Conservation (phyloP, 805 yeast species). For the Nakazawaea ishiwadae region DNA sequence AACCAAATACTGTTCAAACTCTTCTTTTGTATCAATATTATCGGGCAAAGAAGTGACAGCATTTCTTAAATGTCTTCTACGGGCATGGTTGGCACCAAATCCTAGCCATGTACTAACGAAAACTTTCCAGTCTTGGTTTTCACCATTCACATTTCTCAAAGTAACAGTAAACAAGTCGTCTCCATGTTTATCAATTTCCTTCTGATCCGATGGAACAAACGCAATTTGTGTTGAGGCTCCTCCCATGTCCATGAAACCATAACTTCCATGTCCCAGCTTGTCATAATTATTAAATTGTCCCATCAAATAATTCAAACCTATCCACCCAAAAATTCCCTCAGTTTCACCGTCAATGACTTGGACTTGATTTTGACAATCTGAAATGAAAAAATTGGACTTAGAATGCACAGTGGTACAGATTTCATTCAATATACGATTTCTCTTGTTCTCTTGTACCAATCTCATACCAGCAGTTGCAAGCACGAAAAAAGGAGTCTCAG, state of each 20-base stretch:
- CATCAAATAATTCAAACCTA: conserved; percentile 80
- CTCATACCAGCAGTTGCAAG: conserved; percentile 98
- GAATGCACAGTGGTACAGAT: conserved; percentile 55
- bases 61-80: conserved; percentile 62
- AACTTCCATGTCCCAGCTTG: conserved; percentile 35
- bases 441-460: conserved; percentile 52
- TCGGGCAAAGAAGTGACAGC: conserved; percentile 43
- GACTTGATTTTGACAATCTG: conserved; percentile 65
- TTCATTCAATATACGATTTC: conserved; percentile 46
- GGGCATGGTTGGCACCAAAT: conserved; percentile 94
- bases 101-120: conserved; percentile 98
- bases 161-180: conserved; percentile 70
- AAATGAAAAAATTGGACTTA: conserved; percentile 51
- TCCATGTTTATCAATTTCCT: conserved; percentile 58
- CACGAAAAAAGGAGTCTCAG: conserved; percentile 80
- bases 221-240: conserved; percentile 98
- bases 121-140: conserved; percentile 69
- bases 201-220: conserved; percentile 67
- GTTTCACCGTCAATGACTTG: conserved; percentile 90
- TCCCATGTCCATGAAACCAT: conserved; percentile 98
- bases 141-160: conserved; percentile 68
- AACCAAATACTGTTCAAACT: conserved; percentile 40
- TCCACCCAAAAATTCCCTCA: conserved; percentile 96
- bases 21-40: conserved; percentile 40
- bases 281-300: conserved; percentile 54